Base-by-base conservation (phyloP, 768 basidiomycete genomes). In the Lentinus brumalis region DNA sequence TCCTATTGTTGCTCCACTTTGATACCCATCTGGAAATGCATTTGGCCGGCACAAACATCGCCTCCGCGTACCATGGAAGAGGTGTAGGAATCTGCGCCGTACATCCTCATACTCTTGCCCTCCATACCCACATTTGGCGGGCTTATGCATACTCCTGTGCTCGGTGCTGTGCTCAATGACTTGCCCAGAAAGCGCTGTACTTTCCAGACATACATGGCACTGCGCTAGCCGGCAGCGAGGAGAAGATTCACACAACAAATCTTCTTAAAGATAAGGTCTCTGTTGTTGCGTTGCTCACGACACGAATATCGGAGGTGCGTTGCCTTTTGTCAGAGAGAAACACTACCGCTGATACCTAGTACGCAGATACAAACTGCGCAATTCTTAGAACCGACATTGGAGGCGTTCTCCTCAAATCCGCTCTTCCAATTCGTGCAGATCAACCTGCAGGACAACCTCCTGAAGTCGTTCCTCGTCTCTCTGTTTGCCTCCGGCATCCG, bases 381-480 rank as follows among this genome's bases (percentile, higher is more conserved):
- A 51, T 96, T 93, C 71, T 78, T 81, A 4, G 74, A 81, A 40
- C 79, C 81, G 1, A 84, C 89, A 29, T 76, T 87, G 60, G 73
- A 71, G 2, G 80, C 78, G 40, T 89, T 81, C 73, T 68, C 71
- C 35, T 70, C 76, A 1, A 75, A 91, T 62, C 83, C 88, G 2
- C 73, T 81, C 18, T 94, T 86, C 71, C 89, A 87, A 75, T 86
- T 84, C 64, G 71, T 92, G 51, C 90, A 92, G 80, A 87, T 98
- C 72, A 98, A 98, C 74, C 80, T 96, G 30, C 96, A 98, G 76
- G 91, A 94, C 73, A 98, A 98, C 75, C 77, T 91, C 5, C 84
- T 98, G 64, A 97, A 97, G 77, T 91, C 91, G 1, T 83, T 95
- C 71, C 85, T 98, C 35, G 90, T 98, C 53, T 87, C 88, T 53